Base-by-base conservation (phyloP, 371 early-diverging fungal genomes). In the Rhizopus microsporus region DNA sequence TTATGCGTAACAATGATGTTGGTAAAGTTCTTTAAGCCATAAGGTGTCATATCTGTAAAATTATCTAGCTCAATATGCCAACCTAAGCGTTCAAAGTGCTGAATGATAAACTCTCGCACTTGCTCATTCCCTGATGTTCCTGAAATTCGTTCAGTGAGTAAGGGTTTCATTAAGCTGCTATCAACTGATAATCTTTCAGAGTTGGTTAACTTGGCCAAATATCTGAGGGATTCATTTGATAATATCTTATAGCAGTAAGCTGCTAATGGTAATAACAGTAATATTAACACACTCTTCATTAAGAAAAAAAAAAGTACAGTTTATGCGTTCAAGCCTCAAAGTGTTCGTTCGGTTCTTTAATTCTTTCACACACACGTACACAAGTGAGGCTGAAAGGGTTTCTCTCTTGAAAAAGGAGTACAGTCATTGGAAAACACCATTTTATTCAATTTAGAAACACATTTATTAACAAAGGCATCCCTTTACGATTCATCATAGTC, bases 1-100 rank as follows among this genome's bases (percentile, higher is more conserved):
- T 93, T 81, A 62, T 92, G 88, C 13, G 95, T 96, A 8, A 85
- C 93, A 57, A 97, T 86, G 38, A 96, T 82, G 72, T 97, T 97
- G 49, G 84, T 83, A 68, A 97, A 95, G 2, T 67, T 51, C 51
- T 81, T 87, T n/a, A 56, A 30, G 6, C 95, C 96, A 48, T 74
- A 58, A 4, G 96, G 94, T 4, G 96, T 96, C 5, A 54, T 53
- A 9, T 80, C 88, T 15, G 66, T 78, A 65, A 96, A 96, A n/a
- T 65, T 60, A 65, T 96, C 95, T 50, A 81, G 52, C 54, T 94
- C 92, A 0, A 96, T 82, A 49, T 84, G 74, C 89, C 94, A 97
- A 16, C 74, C 77, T n/a, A 89, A 67, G 7, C 60, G 57, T 5
- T 65, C 59, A 57, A 95, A 85, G 33, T 85, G 79, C 5, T 78